A percentile compares a stretch with the other conserved stretches of the same genome.
phyloP scores from a whole-genome alignment of 2,329 filamentous ascomycete species.

The Pyrenochaeta sp. region DNA sequence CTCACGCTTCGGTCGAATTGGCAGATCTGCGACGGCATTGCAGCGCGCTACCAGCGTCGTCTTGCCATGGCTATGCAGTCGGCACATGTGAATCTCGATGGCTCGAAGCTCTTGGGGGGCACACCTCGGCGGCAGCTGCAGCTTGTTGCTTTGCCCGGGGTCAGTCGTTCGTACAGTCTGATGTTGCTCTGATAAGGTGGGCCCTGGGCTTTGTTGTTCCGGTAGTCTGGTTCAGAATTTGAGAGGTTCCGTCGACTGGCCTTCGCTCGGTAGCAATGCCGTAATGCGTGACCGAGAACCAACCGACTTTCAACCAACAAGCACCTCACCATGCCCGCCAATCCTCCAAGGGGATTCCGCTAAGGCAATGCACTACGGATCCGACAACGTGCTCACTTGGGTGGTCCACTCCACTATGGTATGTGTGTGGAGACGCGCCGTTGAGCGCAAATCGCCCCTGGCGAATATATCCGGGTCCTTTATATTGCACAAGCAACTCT shows the following conservation, averaged over 20 bases:
- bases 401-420: conserved; percentile 8
- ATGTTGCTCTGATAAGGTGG: conserved; percentile 44
- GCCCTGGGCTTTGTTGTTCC: conserved; percentile 35
- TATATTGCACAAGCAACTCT: conserved; percentile 28
- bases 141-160: conserved; percentile 9
- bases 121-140: conserved; percentile 20
- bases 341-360: conserved; percentile 18
- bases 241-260: conserved; percentile 37
- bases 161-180: conserved; percentile 24
- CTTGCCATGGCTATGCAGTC: conserved; percentile 18
- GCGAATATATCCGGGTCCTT: conserved; percentile 26
- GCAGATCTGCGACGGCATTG: conserved; percentile 19
- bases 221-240: conserved; percentile 31
- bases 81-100: conserved; percentile 22
- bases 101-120: conserved; percentile 9
- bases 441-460: conserved; percentile 23
- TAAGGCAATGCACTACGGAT: conserved; percentile 34
- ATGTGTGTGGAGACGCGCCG: conserved; percentile 25
- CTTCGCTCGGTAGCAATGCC: conserved; percentile 39
- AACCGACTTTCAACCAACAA: conserved; percentile 28
- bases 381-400: conserved; percentile 33
- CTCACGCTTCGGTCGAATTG: conserved; percentile 17
- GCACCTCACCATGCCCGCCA: conserved; percentile 10
- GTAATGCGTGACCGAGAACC: conserved; percentile 29
- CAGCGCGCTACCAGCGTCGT: conserved; percentile 19